These are phyloP conservation scores for Nemania diffusa DNA, from an alignment of 2,329 filamentous ascomycete genomes.

Conservation along the genomic window DNA sequence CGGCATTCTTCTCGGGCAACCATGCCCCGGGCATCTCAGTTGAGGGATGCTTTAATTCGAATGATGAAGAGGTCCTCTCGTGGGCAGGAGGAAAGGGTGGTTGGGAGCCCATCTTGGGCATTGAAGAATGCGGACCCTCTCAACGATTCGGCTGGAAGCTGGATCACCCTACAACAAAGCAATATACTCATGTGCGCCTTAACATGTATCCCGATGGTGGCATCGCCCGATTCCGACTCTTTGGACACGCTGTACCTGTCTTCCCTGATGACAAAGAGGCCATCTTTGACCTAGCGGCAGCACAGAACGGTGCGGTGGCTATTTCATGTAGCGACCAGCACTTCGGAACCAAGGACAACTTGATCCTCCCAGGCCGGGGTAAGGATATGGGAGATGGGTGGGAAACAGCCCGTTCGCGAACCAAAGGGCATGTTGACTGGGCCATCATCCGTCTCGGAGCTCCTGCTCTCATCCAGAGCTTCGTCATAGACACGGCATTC, in stretches of 20 bases:
- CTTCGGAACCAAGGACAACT: conserved; percentile 83
- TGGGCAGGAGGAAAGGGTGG: conserved; percentile 68
- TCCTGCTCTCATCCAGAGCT: conserved; percentile 69
- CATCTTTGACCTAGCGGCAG: conserved; percentile 79
- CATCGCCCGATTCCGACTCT: conserved; percentile 82
- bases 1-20: conserved; percentile 83
- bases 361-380: conserved; percentile 80
- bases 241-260: conserved; percentile 79
- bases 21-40: conserved; percentile 83
- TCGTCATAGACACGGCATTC: conserved; percentile 83
- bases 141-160: conserved; percentile 80
- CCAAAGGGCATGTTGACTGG: conserved; percentile 81
- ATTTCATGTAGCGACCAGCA: conserved; percentile 84
- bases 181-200: conserved; percentile 81
- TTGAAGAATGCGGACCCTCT: conserved; percentile 78
- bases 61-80: conserved; percentile 71
- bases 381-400: conserved; percentile 90
- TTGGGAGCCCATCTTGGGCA: conserved; percentile 78
- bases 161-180: conserved; percentile 65
- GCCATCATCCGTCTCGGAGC: conserved; percentile 79
- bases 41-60: conserved; percentile 75
- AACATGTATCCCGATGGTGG: conserved; percentile 90
- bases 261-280: conserved; percentile 74
- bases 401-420: conserved; percentile 82
- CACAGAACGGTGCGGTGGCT: conserved; percentile 81